These are phyloP conservation scores for Tripterygium wilfordii DNA, from an alignment of 177 flowering plant genomes.

Conservation along the genomic window DNA sequence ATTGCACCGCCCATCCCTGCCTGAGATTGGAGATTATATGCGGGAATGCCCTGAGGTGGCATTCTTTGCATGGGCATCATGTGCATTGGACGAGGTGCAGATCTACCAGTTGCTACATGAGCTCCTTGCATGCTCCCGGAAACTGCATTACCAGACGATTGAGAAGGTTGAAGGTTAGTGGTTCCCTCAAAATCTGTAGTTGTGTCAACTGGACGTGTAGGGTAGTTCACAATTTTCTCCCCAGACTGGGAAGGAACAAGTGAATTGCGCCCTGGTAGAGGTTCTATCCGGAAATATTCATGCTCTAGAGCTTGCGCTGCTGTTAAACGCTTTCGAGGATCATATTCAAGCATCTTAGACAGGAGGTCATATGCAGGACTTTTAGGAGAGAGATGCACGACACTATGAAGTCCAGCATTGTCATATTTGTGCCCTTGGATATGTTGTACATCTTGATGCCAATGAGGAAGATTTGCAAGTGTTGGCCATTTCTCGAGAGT, in stretches of 20 bases:
- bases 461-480: slow-evolving; percentile 87
- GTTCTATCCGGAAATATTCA: slow-evolving; percentile 93
- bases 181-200: slow-evolving; percentile 94
- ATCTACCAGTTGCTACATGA: slow-evolving; percentile 50
- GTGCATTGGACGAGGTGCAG: slow-evolving; percentile 64
- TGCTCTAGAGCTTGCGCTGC: slow-evolving; percentile 98
- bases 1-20: slow-evolving; percentile 72
- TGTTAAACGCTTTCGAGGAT: slow-evolving; percentile 89
- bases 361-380: slow-evolving; percentile 89
- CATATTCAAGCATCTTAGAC: slow-evolving; percentile 97
- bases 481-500: slow-evolving; percentile 96
- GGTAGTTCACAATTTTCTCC: slow-evolving; percentile 82
- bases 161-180: slow-evolving; percentile 76
- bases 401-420: slow-evolving; percentile 66
- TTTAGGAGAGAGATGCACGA: slow-evolving; percentile 80
- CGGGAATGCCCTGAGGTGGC: slow-evolving; percentile 65
- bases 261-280: slow-evolving; percentile 91
- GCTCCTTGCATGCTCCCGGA: slow-evolving; percentile 61
- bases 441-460: slow-evolving; percentile 78
- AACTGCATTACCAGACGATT: slow-evolving; percentile 62
- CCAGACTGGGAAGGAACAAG: slow-evolving; percentile 68
- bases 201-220: slow-evolving; percentile 90
- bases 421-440: slow-evolving; percentile 92
- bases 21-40: slow-evolving; percentile 76
- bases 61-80: slow-evolving; percentile 80